A percentile compares a stretch with the other conserved stretches of the same genome.
Conservation (phyloP, 768 basidiomycete species). For the Tricholoma flavovirens region DNA sequence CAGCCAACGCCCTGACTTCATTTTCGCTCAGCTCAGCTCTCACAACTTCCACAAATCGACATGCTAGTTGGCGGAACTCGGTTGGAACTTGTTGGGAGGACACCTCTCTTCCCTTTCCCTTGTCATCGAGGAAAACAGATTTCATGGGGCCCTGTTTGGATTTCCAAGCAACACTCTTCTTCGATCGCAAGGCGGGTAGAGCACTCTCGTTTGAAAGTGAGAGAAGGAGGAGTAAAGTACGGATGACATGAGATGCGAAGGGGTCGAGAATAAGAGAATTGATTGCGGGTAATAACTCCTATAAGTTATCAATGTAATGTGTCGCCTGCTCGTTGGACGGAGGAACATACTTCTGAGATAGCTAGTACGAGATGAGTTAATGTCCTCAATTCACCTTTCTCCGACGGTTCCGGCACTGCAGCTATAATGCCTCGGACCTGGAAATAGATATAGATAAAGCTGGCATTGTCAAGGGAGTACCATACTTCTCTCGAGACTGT, state of each 20-base stretch:
- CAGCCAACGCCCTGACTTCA: conserved; percentile 72
- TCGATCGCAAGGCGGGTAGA: conserved; percentile 61
- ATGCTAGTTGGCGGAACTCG: conserved; percentile 43
- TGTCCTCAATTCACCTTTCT: conserved; percentile 61
- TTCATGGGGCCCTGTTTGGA: conserved; percentile 75
- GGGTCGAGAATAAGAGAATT: conserved; percentile 70
- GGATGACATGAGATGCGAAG: conserved; percentile 87
- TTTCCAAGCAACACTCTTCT: conserved; percentile 80
- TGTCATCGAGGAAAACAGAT: conserved; percentile 58
- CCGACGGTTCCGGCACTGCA: conserved; percentile 36
- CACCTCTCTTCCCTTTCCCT: conserved; percentile 29
- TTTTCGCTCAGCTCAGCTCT: conserved; percentile 53
- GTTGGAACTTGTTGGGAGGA: conserved; percentile 29
- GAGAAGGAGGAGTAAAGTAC: conserved; percentile 74
- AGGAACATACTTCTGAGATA: conserved; percentile 49
- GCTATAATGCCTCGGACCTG: conserved; percentile 55
- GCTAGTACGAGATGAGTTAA: conserved; percentile 60
- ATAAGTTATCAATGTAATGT: not conserved
- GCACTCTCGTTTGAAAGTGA: conserved; percentile 35
- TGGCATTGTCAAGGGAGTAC: not conserved
- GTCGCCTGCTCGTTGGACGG: not conserved
- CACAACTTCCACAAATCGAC: conserved; percentile 44
- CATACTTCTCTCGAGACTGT: conserved; percentile 67
- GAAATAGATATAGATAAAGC: not conserved
- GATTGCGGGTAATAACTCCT: conserved; percentile 71